Evolutionary conservation across 805 yeast genomes (phyloP), one percentile per base, ranked within the genome.

Genomic region (Yueomyces sinensis): DNA sequence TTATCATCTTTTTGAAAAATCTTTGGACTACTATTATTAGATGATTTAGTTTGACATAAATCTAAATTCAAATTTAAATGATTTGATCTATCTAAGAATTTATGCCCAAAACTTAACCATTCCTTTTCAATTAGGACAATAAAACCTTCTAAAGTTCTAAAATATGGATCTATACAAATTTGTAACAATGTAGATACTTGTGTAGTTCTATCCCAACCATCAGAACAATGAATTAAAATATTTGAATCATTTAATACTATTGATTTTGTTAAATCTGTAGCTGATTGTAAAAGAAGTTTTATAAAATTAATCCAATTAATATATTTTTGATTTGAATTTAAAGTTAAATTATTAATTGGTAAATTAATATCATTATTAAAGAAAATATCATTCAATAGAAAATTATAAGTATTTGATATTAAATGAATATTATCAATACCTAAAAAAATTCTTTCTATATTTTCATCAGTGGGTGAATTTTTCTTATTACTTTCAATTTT

Each of bases 171-270:
- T 7, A 87, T 62, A 49, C 95, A 82, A 4, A 91, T 58, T 56
- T 89, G 89, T 17, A 87, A 72, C 40, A 91, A 60, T 2, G 95
- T 78, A 5, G 86, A 69, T 1, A 87, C 72, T 52, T 91, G 97
- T 0, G 96, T 74, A 0, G 98, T 91, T 38, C 98, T 65, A 52
- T 91, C 98, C 98, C 98, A 91, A 1, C 98, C 98, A 61, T 91
- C 98, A 1, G 96, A 84, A 54, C 98, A 91, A 60, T 91, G 98
- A 5, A 91, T 70, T 9, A 91, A 52, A 4, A 89, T 68, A 53
- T 89, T 93, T 15, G 91, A 80, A 41, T 76, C 74, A 54, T 84
- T 83, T 45, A 78, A 72, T 35, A 82, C 82, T 17, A 91, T 68
- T n/a, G 89, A 80, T 49, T 83, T 79, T 18, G 80, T 74, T 32